Base-by-base conservation (phyloP, 108 stramenopile genomes). In the Hondaea fermentalgiana region DNA sequence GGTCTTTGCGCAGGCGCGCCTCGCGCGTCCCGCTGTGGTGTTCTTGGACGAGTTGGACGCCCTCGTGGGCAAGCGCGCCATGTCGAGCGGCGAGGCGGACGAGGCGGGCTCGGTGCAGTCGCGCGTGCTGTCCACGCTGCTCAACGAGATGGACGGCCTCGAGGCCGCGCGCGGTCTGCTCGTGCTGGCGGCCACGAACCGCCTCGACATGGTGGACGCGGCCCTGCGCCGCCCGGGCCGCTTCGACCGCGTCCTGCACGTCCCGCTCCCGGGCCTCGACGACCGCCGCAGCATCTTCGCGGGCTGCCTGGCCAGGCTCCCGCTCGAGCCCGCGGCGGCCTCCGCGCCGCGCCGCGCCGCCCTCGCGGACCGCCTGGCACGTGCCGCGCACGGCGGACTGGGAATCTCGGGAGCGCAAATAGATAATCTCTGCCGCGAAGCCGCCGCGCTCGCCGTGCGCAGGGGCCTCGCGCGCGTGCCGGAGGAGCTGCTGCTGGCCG, bases 31-130 rank as follows among this genome's bases (percentile, higher is more conserved):
- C 29, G 91, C 93, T 4, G 89, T 94, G 4, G 60, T 94, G 25
- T 94, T 94, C 60, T 91, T 94, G 57, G 94, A 94, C 72, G 94
- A 94, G 91, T 72, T 94, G 49, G 94, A 94, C 57, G 93, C 94
- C 28, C 72, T 94, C 43, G 94, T 94, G 60, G 88, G 93, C 64
- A 87, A 45, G 89, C 90, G 93, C 53, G 91, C 90, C 8, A 90
- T 60, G 19, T 60, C 87, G 29, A 90, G 60, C 44, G 92, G 91
- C 12, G 94, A 92, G 4, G 69, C 44, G 47, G 60, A 29, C 28
- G 23, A 42, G 55, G 89, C 87, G 44, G 57, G 49, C 59, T 90
- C 90, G 43, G 92, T 93, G 88, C 89, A 87, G 44, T 91, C 93
- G 55, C 90, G 93, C 21, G 93, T 94, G 72, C 93, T 94, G 87